Evolutionary conservation across 495 filamentous ascomycete species (phyloP).

Genomic region (Penicillium simplicissimum): DNA sequence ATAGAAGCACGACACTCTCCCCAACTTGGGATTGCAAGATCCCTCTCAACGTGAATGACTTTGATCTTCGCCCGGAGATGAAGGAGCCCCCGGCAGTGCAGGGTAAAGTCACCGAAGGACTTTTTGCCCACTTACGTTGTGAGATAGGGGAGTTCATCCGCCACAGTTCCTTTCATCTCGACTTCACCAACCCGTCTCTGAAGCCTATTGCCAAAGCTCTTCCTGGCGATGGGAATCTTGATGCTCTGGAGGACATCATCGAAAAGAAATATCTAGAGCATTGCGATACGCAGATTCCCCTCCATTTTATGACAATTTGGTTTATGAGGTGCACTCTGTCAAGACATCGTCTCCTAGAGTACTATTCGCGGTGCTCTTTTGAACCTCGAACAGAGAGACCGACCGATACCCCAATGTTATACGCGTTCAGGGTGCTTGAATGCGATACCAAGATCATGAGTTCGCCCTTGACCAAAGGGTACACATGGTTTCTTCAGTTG

Average conservation of each 20-base stretch:
- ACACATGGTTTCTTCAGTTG: conserved; percentile 43
- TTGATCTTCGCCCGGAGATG: conserved; percentile 54
- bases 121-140: conserved; percentile 53
- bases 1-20: conserved; percentile 35
- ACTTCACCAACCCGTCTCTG: conserved; percentile 51
- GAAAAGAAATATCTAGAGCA: conserved; percentile 49
- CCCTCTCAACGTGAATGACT: conserved; percentile 59
- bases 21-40: conserved; percentile 58
- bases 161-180: conserved; percentile 47
- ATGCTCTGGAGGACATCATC: conserved; percentile 42
- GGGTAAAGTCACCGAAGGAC: conserved; percentile 45
- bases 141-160: conserved; percentile 52
- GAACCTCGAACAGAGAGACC: conserved; percentile 31
- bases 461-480: conserved; percentile 47
- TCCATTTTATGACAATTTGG: conserved; percentile 53
- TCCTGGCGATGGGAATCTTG: conserved; percentile 33
- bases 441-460: conserved; percentile 51
- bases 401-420: conserved; percentile 34
- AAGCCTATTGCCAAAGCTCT: conserved; percentile 37
- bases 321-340: conserved; percentile 44
- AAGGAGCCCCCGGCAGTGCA: conserved; percentile 39
- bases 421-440: conserved; percentile 48
- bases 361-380: conserved; percentile 36
- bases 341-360: conserved; percentile 47
- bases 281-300: conserved; percentile 38